Evolutionary conservation across 2,329 filamentous ascomycete species (phyloP), one percentile per base, ranked within the genome.

Genomic region (Ceratocystis ficicola): DNA sequence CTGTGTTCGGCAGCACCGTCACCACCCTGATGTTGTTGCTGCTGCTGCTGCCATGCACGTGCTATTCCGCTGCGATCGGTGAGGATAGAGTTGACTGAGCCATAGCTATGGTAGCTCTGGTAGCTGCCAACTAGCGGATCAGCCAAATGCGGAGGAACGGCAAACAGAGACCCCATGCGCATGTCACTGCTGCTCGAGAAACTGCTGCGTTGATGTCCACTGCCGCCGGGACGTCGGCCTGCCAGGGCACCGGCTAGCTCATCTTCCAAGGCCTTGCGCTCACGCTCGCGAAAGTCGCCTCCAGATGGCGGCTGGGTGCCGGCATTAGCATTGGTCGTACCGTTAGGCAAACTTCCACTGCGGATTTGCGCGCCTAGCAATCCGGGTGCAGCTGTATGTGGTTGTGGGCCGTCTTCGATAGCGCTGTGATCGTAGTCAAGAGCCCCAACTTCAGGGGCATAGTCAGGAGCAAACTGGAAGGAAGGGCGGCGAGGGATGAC

Each of bases 401-500:
- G 69, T 25, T 70, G 74, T 7, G 71, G 69, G 60, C 20, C 30
- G 12, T n/a, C 32, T 17, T 46, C 25, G 22, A 70, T 69, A 44
- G 70, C 69, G 3, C 67, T 67, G 15, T 69, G 68, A 48, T 68
- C 63, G 15, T 68, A 62, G 15, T 65, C 66, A 32, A 64, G 22
- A 3, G 63, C 63, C 6, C 73, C 62, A 64, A 73, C 73, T n/a
- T 77, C 72, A 22, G 77, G 77, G 44, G 76, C 76, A 68, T 83
- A 80, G 55, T 85, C 83, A 52, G 83, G 79, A 1, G 81, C 80
- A 69, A 85, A 82, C 64, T 89, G 79, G 73, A 95, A 90, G 44
- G 89, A 87, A 15, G 86, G 85, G 17, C 86, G 84, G 65, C 89
- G 86, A 4, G 90, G 90, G 44, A 94, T 86, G 70, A 96, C 89